Percentiles rank a stretch among this genome's conserved stretches.
phyloP scores from a whole-genome alignment of 75 land plant species.

The Ceratopteris richardii region DNA sequence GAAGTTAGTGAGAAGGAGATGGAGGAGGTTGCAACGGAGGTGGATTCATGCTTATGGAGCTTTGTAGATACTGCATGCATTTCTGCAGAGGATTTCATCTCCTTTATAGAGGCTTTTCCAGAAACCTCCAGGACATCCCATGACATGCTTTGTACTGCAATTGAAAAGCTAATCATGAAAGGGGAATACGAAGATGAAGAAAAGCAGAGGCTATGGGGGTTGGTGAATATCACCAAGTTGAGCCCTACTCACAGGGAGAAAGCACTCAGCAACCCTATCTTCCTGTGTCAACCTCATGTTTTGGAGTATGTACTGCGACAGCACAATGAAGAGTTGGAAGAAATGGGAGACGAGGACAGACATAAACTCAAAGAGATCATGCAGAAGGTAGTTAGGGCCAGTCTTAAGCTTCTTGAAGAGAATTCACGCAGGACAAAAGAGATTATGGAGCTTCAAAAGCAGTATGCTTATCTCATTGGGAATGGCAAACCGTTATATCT shows the following conservation, averaged over 20 bases:
- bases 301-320: constrained; percentile 33
- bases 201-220: constrained; percentile 35
- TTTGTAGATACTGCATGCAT: constrained; percentile 23
- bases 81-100: constrained; percentile 18
- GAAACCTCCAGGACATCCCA: constrained; percentile 18
- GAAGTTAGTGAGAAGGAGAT: constrained; percentile 17
- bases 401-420: constrained; percentile 43
- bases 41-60: constrained; percentile 37
- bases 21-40: constrained; percentile 36
- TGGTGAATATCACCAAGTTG: constrained; percentile 29
- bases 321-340: constrained; percentile 32
- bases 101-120: constrained; percentile 30
- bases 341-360: constrained; percentile 23
- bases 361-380: constrained; percentile 29
- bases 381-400: constrained; percentile 44
- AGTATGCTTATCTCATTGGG: constrained; percentile 33
- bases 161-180: constrained; percentile 26
- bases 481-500: constrained; percentile 1
- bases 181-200: constrained; percentile 5
- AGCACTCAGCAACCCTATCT: constrained; percentile 30
- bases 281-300: constrained; percentile 37
- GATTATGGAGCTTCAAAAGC: constrained; percentile 46
- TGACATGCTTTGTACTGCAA: constrained; percentile 30
- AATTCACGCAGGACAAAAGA: constrained; percentile 36
- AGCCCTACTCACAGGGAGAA: constrained; percentile 19